phyloP scores from a whole-genome alignment of 352 stramenopile species.

The Phytophthora colocasiae region DNA sequence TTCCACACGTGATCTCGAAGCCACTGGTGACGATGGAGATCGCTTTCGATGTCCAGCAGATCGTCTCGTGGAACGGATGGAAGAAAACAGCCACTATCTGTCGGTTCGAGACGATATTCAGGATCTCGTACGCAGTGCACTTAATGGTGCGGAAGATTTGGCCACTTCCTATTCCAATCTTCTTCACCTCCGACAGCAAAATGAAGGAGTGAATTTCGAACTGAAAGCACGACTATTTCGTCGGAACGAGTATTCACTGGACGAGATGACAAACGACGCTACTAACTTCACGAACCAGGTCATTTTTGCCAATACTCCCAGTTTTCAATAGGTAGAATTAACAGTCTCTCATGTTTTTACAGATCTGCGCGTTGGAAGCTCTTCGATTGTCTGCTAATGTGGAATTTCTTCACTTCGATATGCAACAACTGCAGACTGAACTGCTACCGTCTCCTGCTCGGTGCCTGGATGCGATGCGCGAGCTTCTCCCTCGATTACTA shows the following conservation, averaged over 20 bases:
- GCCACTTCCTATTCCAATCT: constrained; percentile 42
- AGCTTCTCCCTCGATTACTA: constrained; percentile 47
- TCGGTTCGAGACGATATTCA: constrained; percentile 50
- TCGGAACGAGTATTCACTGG: constrained; percentile 49
- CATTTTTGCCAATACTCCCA: background rate
- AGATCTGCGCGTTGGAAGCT: constrained; percentile 26
- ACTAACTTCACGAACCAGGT: constrained; percentile 52
- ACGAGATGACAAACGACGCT: constrained; percentile 49
- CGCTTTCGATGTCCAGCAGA: constrained; percentile 16
- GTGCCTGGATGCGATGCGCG: constrained; percentile 48
- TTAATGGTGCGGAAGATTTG: constrained; percentile 35
- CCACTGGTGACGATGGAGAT: constrained; percentile 5
- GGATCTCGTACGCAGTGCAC: constrained; percentile 39
- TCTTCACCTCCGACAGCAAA: constrained; percentile 44
- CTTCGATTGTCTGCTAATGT: constrained; percentile 33
- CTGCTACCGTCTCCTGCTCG: constrained; percentile 50
- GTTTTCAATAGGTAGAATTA: no score
- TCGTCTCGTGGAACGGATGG: constrained; percentile 45
- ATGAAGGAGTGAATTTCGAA: constrained; percentile 62
- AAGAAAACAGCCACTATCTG: constrained; percentile 41
- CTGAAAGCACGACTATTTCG: constrained; percentile 50
- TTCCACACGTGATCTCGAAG: background rate
- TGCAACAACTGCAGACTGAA: constrained; percentile 43
- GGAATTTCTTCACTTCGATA: constrained; percentile 56
- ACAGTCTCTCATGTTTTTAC: background rate